phyloP scores from a whole-genome alignment of 345 rosid species.

The Lagerstroemia speciosa region DNA sequence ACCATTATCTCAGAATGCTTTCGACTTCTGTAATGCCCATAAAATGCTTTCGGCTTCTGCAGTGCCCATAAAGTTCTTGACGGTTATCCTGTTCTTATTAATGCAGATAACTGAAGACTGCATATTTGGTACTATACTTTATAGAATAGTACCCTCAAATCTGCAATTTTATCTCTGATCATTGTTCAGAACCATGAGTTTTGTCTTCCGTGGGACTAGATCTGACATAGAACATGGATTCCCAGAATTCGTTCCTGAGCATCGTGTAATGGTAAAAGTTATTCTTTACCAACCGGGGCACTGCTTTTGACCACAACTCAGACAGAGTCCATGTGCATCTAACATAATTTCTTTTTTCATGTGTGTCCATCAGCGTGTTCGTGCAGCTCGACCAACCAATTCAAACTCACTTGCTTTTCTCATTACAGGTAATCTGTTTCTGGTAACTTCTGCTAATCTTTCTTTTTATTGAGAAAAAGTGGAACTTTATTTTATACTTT shows the following conservation, averaged over 20 bases:
- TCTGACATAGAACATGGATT: constrained; percentile 78
- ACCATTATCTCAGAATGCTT: not conserved
- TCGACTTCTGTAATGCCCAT: no score
- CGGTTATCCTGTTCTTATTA: not conserved
- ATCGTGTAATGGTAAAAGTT: constrained; percentile 26
- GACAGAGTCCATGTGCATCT: not conserved
- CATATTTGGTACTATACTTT: not conserved
- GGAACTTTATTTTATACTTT: not conserved
- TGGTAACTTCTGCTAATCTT: not conserved
- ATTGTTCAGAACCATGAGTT: constrained; percentile 50
- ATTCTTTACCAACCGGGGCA: not conserved
- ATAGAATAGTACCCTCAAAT: not conserved
- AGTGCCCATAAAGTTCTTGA: not conserved
- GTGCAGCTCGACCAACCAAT: constrained; percentile 72
- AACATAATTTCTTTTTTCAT: not conserved
- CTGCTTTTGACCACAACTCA: not conserved
- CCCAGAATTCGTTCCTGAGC: constrained; percentile 52
- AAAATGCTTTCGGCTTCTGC: not conserved
- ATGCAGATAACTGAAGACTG: not conserved
- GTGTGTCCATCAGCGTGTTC: constrained; percentile 49
- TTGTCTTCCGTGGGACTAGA: constrained; percentile 72
- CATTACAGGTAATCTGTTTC: constrained; percentile 51
- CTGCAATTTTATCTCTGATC: not conserved
- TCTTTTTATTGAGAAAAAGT: not conserved
- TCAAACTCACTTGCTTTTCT: constrained; percentile 83